Base-by-base conservation (phyloP, 2,329 filamentous ascomycete species). In the Aureobasidium sp. region DNA sequence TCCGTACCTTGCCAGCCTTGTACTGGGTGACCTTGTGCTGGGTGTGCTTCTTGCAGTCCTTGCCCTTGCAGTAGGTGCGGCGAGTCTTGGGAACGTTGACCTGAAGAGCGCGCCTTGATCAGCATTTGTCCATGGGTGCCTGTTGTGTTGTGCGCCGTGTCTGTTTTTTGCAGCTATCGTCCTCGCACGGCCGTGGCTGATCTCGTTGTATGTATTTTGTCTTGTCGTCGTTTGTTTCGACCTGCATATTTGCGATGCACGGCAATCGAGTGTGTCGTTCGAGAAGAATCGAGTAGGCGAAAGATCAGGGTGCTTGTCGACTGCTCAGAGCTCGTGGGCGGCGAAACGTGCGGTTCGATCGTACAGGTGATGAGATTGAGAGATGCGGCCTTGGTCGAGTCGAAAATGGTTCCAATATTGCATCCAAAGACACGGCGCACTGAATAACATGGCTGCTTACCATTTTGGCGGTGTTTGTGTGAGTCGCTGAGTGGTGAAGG, bases 81-180 rank as follows among this genome's bases (percentile, higher is more conserved):
- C 91, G 87, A 79, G 91, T 96, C 86, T 96, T 96, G 77, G 92
- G 91, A 84, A 96, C 89, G 90, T 96, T 96, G 85, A 96, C 91
- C 92, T 93, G 68, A 60, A 62, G 20, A 47, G 41, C 60, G 42
- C 44, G 36, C 57, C 57, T 50, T 34, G 57, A 60, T 60, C 57
- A 60, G 57, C 37, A 41, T 23, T 27, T 51, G 34, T 60, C 42
- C 57, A 51, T 51, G 57, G 53, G 34, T 13, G 15, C 7, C 26
- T 32, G 23, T 13, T 57, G n/a, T 17, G 6, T 41, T 42, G 44
- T 50, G 44, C 57, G 57, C 57, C 57, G 26, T 60, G 44, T 57
- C 53, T 57, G 4, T 41, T 26, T 42, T 15, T 32, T 36, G 57
- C 46, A 34, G n/a, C 12, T 23, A 26, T 36, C 13, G 26, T 34